These are phyloP conservation scores for Aciculosporium take DNA, from an alignment of 2,329 filamentous ascomycete species.

Conservation along the genomic window DNA sequence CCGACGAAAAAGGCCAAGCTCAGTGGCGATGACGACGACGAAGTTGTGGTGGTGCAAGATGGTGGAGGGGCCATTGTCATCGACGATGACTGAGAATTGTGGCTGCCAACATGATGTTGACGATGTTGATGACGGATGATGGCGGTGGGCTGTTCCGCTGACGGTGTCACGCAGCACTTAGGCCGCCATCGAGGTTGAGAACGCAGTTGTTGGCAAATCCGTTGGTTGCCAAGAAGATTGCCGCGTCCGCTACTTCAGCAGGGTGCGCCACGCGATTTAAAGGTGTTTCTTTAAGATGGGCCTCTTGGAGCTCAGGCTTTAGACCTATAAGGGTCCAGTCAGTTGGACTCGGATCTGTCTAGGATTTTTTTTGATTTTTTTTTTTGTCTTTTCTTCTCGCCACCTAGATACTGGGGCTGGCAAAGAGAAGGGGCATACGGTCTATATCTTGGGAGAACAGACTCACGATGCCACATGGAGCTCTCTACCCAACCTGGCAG, in stretches of 20 bases:
- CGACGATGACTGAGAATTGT: conserved; percentile 35
- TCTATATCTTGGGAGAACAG: conserved; percentile 6
- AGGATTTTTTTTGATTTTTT: neutral
- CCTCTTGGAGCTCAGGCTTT: conserved; percentile 22
- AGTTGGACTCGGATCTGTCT: conserved; percentile 11
- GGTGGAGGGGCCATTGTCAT: conserved; percentile 53
- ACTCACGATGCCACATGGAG: conserved; percentile 59
- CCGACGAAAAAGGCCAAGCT: conserved; percentile 36
- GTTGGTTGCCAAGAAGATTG: conserved; percentile 62
- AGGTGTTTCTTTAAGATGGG: conserved; percentile 42
- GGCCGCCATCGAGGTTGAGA: conserved; percentile 71
- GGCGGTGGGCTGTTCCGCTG: neutral
- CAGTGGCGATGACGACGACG: conserved; percentile 13
- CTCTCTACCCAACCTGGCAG: conserved; percentile 74
- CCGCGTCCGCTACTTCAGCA: conserved; percentile 69
- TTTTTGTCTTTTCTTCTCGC: neutral
- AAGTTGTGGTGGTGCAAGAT: conserved; percentile 37
- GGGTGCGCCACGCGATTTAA: conserved; percentile 49
- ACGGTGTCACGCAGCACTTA: conserved; percentile 50
- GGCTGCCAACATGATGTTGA: conserved; percentile 1
- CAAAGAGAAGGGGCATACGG: conserved; percentile 2
- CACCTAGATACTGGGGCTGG: neutral
- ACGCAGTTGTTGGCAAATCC: conserved; percentile 77
- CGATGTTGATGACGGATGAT: neutral
- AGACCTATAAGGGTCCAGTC: conserved; percentile 28